Evolutionary conservation across 1,284 basidiomycete species (phyloP).

Genomic region (Trichosporon faecale): DNA sequence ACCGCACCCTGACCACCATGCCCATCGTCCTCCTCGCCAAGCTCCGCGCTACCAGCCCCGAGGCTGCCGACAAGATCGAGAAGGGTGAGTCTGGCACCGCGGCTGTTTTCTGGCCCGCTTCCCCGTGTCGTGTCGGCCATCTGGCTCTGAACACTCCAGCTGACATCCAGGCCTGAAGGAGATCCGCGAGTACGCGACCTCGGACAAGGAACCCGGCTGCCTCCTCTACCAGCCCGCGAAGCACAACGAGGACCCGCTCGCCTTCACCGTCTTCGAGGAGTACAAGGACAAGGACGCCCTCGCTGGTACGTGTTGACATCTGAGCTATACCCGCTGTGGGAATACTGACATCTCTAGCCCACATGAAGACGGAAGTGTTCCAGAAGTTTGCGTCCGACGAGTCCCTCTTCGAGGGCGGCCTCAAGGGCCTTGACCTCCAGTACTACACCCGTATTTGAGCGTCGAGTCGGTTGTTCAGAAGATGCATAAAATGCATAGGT

Average conservation of each 20-base stretch:
- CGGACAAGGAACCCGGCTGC: slow-evolving; percentile 21
- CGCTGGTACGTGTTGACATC: slow-evolving; percentile 11
- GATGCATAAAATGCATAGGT: not conserved
- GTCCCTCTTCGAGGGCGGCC: slow-evolving; percentile 13
- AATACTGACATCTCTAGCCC: slow-evolving; percentile 9
- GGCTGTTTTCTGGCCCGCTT: no score
- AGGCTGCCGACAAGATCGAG: slow-evolving; percentile 17
- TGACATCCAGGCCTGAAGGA: slow-evolving; percentile 17
- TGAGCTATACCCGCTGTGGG: not conserved
- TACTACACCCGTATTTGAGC: slow-evolving; percentile 16
- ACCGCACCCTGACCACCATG: not conserved
- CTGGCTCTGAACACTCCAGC: not conserved
- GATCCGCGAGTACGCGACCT: slow-evolving; percentile 14
- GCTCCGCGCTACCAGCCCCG: slow-evolving; percentile 11
- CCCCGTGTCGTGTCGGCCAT: not conserved
- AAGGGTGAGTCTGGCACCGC: slow-evolving; percentile 11
- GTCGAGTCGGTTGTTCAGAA: not conserved
- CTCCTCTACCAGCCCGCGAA: slow-evolving; percentile 14
- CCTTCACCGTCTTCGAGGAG: slow-evolving; percentile 23
- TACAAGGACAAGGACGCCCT: slow-evolving; percentile 18
- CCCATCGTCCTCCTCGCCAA: slow-evolving; percentile 16
- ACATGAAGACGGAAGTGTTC: slow-evolving; percentile 17
- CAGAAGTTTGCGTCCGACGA: slow-evolving; percentile 12
- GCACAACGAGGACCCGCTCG: slow-evolving; percentile 17
- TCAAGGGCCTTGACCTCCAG: slow-evolving; percentile 10